Evolutionary conservation across 306 rosid genomes (phyloP).

Genomic region (Ormosia semicastrata): DNA sequence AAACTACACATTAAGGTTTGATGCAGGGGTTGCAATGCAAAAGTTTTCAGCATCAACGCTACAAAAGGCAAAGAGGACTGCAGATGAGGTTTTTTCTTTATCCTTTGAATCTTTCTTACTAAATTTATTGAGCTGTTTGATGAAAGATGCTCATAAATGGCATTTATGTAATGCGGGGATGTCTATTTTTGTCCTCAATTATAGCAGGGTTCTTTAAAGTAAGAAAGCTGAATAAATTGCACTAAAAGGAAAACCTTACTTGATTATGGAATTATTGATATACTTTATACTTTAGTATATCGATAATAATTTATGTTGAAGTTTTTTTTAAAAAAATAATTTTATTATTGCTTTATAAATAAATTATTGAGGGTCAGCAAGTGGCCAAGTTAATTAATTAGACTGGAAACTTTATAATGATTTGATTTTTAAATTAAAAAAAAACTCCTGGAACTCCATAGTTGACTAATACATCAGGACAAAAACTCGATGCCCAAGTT

Average conservation of each 20-base stretch:
- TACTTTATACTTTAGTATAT: too few species aligned
- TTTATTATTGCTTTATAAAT: neutral
- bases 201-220: neutral
- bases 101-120: neutral
- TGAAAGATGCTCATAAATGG: conserved; percentile 11
- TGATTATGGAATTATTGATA: too few species aligned
- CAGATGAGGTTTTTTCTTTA: conserved; percentile 77
- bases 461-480: neutral
- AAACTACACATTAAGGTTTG: conserved; percentile 94
- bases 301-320: neutral
- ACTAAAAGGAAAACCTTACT: neutral
- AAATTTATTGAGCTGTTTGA: neutral
- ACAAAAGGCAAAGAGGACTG: conserved; percentile 88
- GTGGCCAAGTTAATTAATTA: neutral
- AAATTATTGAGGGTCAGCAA: neutral
- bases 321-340: neutral
- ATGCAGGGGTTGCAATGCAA: conserved; percentile 97
- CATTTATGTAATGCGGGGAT: neutral
- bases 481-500: too few species aligned
- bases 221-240: neutral
- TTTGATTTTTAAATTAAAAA: neutral
- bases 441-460: neutral
- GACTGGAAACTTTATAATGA: neutral
- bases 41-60: conserved; percentile 96
- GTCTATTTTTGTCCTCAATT: conserved; percentile 5